phyloP scores from a whole-genome alignment of 2,329 filamentous ascomycete species.

The Tolypocladium ophioglossoides region DNA sequence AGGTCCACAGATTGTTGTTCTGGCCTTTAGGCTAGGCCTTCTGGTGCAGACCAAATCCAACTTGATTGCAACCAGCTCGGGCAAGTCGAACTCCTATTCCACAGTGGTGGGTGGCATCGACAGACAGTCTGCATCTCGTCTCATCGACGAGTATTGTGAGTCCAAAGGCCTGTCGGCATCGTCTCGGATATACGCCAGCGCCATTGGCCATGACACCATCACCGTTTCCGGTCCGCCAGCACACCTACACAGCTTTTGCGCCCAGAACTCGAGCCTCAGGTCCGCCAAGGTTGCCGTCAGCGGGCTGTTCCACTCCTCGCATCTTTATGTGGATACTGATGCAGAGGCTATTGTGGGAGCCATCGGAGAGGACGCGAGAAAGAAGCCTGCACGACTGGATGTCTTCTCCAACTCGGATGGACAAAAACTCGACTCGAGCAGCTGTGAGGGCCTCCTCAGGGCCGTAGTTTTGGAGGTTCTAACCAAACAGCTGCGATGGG shows the following conservation, averaged over 20 bases:
- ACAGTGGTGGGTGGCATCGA: background rate
- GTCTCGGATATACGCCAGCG: background rate
- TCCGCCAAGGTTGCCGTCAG: background rate
- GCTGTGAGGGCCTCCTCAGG: background rate
- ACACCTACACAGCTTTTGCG: background rate
- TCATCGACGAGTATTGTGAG: background rate
- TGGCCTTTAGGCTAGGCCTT: slow-evolving; percentile 1
- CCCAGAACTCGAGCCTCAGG: background rate
- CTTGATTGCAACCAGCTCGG: background rate
- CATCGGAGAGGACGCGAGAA: background rate
- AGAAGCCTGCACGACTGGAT: background rate
- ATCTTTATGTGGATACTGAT: background rate
- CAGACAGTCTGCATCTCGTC: background rate
- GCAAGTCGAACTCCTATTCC: background rate
- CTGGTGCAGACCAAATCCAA: background rate
- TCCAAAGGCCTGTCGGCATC: background rate
- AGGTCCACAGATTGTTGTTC: background rate
- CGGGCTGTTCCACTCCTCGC: background rate
- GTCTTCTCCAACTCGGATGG: background rate
- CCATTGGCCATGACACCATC: background rate
- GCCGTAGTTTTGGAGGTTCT: background rate
- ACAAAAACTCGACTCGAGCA: background rate
- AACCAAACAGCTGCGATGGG: background rate
- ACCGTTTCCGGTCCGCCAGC: background rate
- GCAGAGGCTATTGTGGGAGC: background rate